Base-by-base conservation (phyloP, 352 stramenopile species). In the Pythium utonaiense region DNA sequence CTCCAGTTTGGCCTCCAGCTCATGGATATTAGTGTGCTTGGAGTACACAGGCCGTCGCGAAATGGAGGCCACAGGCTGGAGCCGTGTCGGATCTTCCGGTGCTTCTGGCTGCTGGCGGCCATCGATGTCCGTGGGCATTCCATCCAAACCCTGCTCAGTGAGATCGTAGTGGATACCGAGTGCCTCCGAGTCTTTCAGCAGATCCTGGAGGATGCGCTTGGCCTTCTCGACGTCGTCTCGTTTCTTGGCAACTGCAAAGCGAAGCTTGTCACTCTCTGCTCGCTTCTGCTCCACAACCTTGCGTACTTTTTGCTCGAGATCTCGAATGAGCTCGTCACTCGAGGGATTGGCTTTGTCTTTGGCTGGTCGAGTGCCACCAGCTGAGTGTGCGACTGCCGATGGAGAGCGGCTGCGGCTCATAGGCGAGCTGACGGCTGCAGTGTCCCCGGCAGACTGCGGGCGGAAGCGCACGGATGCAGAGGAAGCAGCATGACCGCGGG, bases 281-380 rank as follows among this genome's bases (percentile, higher is more conserved):
- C 83, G 79, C 65, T 94, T 94, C 27, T 83, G 69, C 45, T 94
- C 85, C 5, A 93, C 79, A 13, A 94, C 73, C n/a, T 87, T 86
- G 34, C 83, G 74, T 14, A 94, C 80, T 57, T 91, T 91, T 48
- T 45, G 44, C 62, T 94, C 85, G 27, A 94, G 61, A 55, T 91
- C 77, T 27, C 73, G 77, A 24, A 94, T 91, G 36, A 94, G 62
- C 59, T 92, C 85, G 22, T 90, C 80, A 22, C 80, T 91, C 16
- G 82, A 91, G 4, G 75, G 53, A 5, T 67, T 80, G 1, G 80
- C 74, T 19, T 83, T 82, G 52, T 73, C 71, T 27, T 78, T 84
- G 6, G 49, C 36, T 59, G 21, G 24, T 36, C 9, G 54, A 24
- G 34, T 45, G 19, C 19, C 51, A 5, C n/a, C 48, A 16, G 30